phyloP scores from a whole-genome alignment of 2,329 filamentous ascomycete species.

The Colletotrichum noveboracense region DNA sequence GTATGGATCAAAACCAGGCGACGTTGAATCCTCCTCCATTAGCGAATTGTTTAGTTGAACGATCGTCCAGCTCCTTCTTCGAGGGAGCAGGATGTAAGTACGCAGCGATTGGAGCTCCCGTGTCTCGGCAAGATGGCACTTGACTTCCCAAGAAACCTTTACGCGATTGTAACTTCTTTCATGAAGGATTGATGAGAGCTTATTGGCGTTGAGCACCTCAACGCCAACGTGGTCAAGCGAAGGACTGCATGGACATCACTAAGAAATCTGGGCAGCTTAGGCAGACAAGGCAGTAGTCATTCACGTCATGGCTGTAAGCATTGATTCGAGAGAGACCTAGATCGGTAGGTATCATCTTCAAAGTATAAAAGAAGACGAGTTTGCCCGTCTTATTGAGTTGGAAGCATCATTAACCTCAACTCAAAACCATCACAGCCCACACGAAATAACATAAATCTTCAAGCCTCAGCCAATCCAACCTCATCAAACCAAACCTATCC shows the following conservation, averaged over 20 bases:
- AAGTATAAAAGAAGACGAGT: neutral
- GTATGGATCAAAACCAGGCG: neutral
- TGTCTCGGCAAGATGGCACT: neutral
- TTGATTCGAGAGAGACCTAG: fast-evolving
- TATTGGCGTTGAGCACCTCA: neutral
- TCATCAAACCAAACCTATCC: neutral
- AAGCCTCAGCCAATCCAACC: neutral
- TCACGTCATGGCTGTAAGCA: neutral
- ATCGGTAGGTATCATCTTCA: neutral
- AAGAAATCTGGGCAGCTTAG: neutral
- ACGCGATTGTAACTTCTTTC: neutral
- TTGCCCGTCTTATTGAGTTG: neutral
- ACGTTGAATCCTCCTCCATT: neutral
- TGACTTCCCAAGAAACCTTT: neutral
- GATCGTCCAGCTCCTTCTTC: neutral
- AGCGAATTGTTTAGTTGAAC: neutral
- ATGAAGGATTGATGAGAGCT: neutral
- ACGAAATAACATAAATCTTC: neutral
- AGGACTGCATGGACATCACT: neutral
- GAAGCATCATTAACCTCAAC: neutral
- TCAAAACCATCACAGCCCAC: neutral
- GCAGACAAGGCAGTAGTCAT: neutral
- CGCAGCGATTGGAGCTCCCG: fast-evolving
- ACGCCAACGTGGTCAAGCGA: neutral
- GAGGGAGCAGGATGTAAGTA: neutral